Evolutionary conservation across 768 basidiomycete species (phyloP).

Genomic region (Boletus rex-veris): DNA sequence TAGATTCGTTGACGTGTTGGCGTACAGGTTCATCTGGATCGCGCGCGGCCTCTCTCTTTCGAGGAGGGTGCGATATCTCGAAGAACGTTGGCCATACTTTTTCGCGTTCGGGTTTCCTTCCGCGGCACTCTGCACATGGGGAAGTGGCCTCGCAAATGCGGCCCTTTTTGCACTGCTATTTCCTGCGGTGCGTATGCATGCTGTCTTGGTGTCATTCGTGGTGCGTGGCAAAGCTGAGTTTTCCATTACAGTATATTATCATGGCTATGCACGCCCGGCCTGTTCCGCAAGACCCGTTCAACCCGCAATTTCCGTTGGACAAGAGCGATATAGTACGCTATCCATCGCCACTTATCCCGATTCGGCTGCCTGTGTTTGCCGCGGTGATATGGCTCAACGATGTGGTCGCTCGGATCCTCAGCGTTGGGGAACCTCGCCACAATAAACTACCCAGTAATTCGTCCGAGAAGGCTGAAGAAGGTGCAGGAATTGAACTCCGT

Average conservation of each 20-base stretch:
- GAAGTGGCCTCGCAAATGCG: conserved; percentile 73
- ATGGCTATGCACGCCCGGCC: conserved; percentile 80
- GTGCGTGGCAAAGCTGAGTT: conserved; percentile 4
- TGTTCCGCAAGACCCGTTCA: conserved; percentile 72
- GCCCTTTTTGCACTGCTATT: conserved; percentile 80
- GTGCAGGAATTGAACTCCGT: conserved; percentile 36
- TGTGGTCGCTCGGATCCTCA: conserved; percentile 57
- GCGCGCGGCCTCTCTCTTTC: conserved; percentile 69
- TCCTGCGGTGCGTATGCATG: conserved; percentile 55
- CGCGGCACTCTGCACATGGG: conserved; percentile 68
- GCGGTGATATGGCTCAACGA: conserved; percentile 75
- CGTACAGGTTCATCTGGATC: conserved; percentile 69
- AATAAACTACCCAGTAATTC: conserved; percentile 43
- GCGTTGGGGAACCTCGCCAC: conserved; percentile 22
- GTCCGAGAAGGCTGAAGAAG: conserved; percentile 62
- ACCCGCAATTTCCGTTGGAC: conserved; percentile 41
- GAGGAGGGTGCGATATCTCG: conserved; percentile 65
- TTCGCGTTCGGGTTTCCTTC: conserved; percentile 82
- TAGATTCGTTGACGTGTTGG: conserved; percentile 11
- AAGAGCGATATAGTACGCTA: conserved; percentile 48
- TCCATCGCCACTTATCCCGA: conserved; percentile 76
- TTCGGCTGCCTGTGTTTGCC: conserved; percentile 74
- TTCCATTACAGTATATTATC: conserved; percentile 64
- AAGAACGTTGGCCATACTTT: conserved; percentile 89
- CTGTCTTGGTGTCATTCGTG: neutral